phyloP scores from a whole-genome alignment of 305 asterid genomes.

The Solanum chacoense region DNA sequence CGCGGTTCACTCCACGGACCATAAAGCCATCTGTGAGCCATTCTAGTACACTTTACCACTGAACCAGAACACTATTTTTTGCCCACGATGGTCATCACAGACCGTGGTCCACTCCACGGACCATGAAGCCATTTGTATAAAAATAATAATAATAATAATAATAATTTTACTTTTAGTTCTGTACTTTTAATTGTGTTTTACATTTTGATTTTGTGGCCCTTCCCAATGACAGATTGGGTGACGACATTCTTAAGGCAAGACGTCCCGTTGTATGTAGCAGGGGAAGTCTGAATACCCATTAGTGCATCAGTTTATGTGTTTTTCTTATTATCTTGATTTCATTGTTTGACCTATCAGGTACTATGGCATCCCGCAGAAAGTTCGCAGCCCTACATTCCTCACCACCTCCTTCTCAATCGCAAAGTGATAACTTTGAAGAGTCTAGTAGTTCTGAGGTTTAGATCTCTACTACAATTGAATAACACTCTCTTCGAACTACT shows the following conservation, averaged over 20 bases:
- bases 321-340: neutral
- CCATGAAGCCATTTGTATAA: neutral
- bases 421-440: neutral
- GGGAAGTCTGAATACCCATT: neutral
- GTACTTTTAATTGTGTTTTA: neutral
- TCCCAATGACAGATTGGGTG: neutral
- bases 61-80: no score
- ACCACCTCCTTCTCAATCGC: neutral
- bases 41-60: neutral
- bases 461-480: neutral
- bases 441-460: neutral
- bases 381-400: neutral
- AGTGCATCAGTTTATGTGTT: neutral
- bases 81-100: no score
- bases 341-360: neutral
- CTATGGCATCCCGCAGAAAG: neutral
- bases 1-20: neutral
- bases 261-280: neutral
- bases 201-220: neutral
- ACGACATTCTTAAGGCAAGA: no score
- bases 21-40: neutral
- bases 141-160: no score
- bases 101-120: no score
- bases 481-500: no score
- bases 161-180: no score